Base-by-base conservation (phyloP, 2,329 filamentous ascomycete genomes). In the Diaporthe humulicola region DNA sequence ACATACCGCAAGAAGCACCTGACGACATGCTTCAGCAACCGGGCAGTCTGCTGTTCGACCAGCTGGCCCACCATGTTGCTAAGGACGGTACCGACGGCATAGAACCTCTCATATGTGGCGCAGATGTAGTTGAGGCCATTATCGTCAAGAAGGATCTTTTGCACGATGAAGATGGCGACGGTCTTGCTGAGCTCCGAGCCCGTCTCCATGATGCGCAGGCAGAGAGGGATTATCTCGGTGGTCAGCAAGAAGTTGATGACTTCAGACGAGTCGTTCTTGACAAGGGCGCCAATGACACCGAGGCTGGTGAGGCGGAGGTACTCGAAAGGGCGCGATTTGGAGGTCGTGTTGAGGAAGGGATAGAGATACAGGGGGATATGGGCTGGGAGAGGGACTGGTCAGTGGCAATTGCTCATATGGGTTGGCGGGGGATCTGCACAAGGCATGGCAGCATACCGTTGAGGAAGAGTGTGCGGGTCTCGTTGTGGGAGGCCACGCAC, bases 41-140 rank as follows among this genome's bases (percentile, higher is more conserved):
- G 91, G 40, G 98, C 97, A 1, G 97, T 99, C 86, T 99, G 97
- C 82, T 98, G 96, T 85, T 99, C 97, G 52, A 98, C 97, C 50
- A 99, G 90, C 86, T 98, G 96, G 71, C 94, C 95, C 74, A 99
- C 97, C 97, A 99, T 99, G 83, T 98, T 99, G 87, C 95, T 98
- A 52, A 99, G 88, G 8, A 99, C 97, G 1, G 97, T 99, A 8
- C 97, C 97, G 7, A 99, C 97, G 10, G 97, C 97, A 80, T 98
- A 99, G 85, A 99, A 99, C 28, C 97, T 91, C 87, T 99, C 97
- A 81, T 99, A 99, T 0, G 97, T 99, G 78, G 97, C 96, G 85
- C 97, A 99, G 75, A 99, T 99, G 85, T 99, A 99, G 81, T 97
- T 97, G 77, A 99, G 90, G 5, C 97, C 97, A 80, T 98, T 96